Base-by-base conservation (phyloP, 306 rosid species). In the Prunus campanulata region DNA sequence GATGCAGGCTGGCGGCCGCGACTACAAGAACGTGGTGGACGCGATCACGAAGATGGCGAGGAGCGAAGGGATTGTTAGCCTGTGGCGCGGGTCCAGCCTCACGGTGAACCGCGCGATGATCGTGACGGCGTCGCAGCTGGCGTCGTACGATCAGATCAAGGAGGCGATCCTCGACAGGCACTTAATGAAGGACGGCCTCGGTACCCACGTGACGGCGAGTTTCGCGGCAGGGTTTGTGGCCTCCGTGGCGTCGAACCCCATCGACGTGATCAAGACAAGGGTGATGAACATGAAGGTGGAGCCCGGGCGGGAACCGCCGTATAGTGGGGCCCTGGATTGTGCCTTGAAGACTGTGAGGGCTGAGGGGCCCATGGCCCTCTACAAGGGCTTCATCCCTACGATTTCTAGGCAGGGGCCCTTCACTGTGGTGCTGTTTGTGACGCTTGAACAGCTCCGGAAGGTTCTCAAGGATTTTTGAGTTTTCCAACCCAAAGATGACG, bases 31-130 rank as follows among this genome's bases (percentile, higher is more conserved):
- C 72, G 97, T 89, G 12, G 74, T 79, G 44, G 97, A 93, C 44
- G 97, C 98, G 11, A 91, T 93, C 18, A 13, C 77, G 22, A 68
- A 84, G 0, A 93, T 93, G 96, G 51, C 89, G 12, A 86, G 74
- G 51, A 70, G 87, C 16, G 98, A 93, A 27, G 98, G 98, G 1
- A 73, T 91, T 20, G 74, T 67, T 13, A 91, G 93, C 79, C 84
- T 93, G 86, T 93, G 98, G 98, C 93, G 97, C 27, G 98, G 98
- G 16, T 93, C 98, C 56, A 79, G 83, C 22, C 90, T 91, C 8
- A 93, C 98, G 59, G 98, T 93, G 84, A 93, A 91, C 90, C 89
- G 98, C 2, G 98, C 97, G 16, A 93, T 93, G 98, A 87, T 93
- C 66, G 98, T 91, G 60, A 93, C 98, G 68, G 97, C 98, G 48